A percentile compares a stretch with the other conserved stretches of the same genome.
These are phyloP conservation scores for Apiotrichum domesticum DNA, from an alignment of 1,284 basidiomycete genomes.

Conservation along the genomic window DNA sequence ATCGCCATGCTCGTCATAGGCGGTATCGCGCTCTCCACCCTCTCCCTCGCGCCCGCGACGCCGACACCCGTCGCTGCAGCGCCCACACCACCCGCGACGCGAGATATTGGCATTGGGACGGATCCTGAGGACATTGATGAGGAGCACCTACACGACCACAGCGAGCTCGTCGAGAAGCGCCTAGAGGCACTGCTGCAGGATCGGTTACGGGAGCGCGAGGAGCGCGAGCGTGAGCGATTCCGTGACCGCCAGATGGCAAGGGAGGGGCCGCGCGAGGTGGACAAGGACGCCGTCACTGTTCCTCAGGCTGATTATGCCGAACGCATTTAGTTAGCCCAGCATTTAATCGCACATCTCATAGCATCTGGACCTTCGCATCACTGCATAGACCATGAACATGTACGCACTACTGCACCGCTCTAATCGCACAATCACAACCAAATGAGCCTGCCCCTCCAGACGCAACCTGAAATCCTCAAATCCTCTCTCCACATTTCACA, in stretches of 20 bases:
- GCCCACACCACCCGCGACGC: slow-evolving; percentile 5
- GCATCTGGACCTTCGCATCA: not conserved
- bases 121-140: slow-evolving; percentile 21
- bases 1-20: slow-evolving; percentile 25
- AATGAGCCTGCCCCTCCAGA: not conserved
- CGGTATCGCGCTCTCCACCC: slow-evolving; percentile 13
- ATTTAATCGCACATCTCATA: not conserved
- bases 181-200: slow-evolving; percentile 1
- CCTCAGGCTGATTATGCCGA: too few species aligned
- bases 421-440: not conserved
- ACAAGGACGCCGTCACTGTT: too few species aligned
- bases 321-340: too few species aligned
- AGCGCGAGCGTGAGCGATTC: not conserved
- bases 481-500: not conserved
- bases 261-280: too few species aligned
- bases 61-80: not conserved
- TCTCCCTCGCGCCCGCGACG: not conserved
- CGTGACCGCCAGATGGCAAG: too few species aligned
- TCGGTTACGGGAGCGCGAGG: not conserved
- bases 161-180: not conserved
- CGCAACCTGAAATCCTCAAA: too few species aligned
- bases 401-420: not conserved
- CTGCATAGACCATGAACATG: slow-evolving; percentile 2
- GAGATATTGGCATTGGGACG: slow-evolving; percentile 29
- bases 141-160: not conserved